Conservation (phyloP, 352 stramenopile species). For the Phytophthora colocasiae region DNA sequence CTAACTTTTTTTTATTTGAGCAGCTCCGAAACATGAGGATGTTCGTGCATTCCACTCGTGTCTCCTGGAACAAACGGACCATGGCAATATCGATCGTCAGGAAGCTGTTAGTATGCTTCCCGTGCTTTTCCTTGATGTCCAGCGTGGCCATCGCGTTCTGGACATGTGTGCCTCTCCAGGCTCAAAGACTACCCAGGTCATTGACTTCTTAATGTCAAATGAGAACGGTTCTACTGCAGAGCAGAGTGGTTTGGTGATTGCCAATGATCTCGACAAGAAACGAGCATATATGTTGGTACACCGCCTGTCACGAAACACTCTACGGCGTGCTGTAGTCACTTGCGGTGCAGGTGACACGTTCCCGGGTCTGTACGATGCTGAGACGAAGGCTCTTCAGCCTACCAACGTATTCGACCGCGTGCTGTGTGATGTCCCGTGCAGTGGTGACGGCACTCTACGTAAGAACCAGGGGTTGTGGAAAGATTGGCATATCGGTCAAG, state of each 20-base stretch:
- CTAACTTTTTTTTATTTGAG: constrained; percentile 4
- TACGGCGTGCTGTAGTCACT: constrained; percentile 92
- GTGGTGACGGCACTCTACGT: constrained; percentile 97
- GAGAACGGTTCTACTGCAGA: constrained; percentile 16
- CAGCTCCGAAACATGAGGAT: constrained; percentile 79
- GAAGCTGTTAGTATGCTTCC: constrained; percentile 99
- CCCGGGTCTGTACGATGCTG: constrained; percentile 84
- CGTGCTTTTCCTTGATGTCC: constrained; percentile 95
- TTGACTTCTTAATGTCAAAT: constrained; percentile 85
- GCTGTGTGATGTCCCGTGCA: constrained; percentile 98
- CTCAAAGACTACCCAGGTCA: constrained; percentile 98
- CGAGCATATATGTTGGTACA: constrained; percentile 98
- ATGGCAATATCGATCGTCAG: constrained; percentile 95
- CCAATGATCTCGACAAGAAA: constrained; percentile 97
- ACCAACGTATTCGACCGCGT: constrained; percentile 97
- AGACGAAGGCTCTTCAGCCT: constrained; percentile 41
- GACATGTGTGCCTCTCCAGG: constrained; percentile 97
- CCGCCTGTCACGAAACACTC: constrained; percentile 88
- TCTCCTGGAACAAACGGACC: constrained; percentile 93
- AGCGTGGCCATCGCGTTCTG: constrained; percentile 83
- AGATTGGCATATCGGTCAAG: constrained; percentile 93
- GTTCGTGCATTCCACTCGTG: constrained; percentile 93
- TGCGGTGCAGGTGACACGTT: constrained; percentile 94
- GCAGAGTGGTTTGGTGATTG: constrained; percentile 89
- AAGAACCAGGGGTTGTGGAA: constrained; percentile 97